Evolutionary conservation across 1,139 yeast species (phyloP).

Genomic region (Suzukiozyma palmioleophila): DNA sequence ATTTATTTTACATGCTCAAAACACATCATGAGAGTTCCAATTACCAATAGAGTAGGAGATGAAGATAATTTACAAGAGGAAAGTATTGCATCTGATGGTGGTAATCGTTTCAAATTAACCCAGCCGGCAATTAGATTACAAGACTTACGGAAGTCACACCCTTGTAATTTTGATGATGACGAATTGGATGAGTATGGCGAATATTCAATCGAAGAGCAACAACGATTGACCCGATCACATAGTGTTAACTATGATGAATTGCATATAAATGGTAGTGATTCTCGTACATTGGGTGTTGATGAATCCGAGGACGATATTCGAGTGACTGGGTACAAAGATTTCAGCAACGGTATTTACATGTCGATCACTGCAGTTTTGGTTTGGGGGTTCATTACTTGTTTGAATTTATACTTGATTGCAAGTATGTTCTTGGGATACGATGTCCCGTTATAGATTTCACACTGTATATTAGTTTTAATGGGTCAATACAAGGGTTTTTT

Average conservation of each 20-base stretch:
- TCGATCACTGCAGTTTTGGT: constrained; percentile 41
- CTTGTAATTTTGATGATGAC: constrained; percentile 35
- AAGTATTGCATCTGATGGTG: constrained; percentile 7
- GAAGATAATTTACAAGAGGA: constrained; percentile 23
- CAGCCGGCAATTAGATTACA: constrained; percentile 43
- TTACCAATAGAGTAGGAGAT: constrained; percentile 31
- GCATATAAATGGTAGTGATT: constrained; percentile 1
- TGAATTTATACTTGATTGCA: constrained; percentile 48
- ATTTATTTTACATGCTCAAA: constrained; percentile 77
- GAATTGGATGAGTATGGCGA: constrained; percentile 14
- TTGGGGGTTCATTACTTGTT: constrained; percentile 50
- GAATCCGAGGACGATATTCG: constrained; percentile 7
- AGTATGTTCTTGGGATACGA: constrained; percentile 45
- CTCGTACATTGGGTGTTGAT: neutral
- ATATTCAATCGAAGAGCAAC: constrained; percentile 13
- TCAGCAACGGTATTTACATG: constrained; percentile 49
- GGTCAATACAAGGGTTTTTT: constrained; percentile 2
- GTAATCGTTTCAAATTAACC: constrained; percentile 24
- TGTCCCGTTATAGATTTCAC: constrained; percentile 24
- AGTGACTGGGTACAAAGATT: constrained; percentile 42
- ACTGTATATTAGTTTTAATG: constrained; percentile 3
- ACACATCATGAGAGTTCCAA: constrained; percentile 70
- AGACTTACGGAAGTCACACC: constrained; percentile 40
- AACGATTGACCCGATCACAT: constrained; percentile 10
- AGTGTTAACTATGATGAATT: neutral